A percentile compares a stretch with the other conserved stretches of the same genome.
Evolutionary conservation across 2,329 filamentous ascomycete genomes (phyloP).

Genomic region (Aureobasidium sp.): DNA sequence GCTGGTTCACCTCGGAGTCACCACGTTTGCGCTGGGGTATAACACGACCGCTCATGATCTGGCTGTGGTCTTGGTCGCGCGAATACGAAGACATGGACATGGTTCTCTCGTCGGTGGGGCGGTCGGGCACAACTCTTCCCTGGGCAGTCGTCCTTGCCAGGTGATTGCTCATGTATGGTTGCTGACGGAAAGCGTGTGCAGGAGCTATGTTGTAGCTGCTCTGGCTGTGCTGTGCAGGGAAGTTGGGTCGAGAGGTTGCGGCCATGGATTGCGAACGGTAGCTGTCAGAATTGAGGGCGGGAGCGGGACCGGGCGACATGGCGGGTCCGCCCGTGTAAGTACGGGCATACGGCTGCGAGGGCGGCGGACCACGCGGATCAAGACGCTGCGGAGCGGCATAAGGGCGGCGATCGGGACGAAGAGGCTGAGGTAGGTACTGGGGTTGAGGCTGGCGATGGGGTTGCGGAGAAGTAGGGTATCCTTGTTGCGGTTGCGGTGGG

Average conservation of each 20-base stretch:
- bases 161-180: conserved; percentile 55
- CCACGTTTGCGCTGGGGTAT: conserved; percentile 57
- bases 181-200: conserved; percentile 68
- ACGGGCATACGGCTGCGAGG: conserved; percentile 38
- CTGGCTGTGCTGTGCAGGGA: conserved; percentile 50
- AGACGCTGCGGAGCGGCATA: conserved; percentile 65
- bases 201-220: conserved; percentile 53
- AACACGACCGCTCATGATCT: conserved; percentile 86
- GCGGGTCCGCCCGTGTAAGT: conserved; percentile 23
- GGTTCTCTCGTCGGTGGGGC: conserved; percentile 72
- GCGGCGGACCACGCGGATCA: conserved; percentile 47
- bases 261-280: conserved; percentile 93
- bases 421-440: conserved; percentile 52
- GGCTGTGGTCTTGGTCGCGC: conserved; percentile 65
- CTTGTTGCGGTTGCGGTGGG: conserved; percentile 19
- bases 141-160: conserved; percentile 79
- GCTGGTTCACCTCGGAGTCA: conserved; percentile 37
- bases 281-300: conserved; percentile 71
- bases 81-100: conserved; percentile 91
- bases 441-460: conserved; percentile 34
- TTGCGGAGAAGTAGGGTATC: conserved; percentile 17
- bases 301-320: conserved; percentile 32
- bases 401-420: conserved; percentile 56
- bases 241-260: conserved; percentile 60
- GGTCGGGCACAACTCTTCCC: conserved; percentile 81